phyloP scores from a whole-genome alignment of 228 moss, liverwort and hornwort genomes.

The Sphagnum fallax region DNA sequence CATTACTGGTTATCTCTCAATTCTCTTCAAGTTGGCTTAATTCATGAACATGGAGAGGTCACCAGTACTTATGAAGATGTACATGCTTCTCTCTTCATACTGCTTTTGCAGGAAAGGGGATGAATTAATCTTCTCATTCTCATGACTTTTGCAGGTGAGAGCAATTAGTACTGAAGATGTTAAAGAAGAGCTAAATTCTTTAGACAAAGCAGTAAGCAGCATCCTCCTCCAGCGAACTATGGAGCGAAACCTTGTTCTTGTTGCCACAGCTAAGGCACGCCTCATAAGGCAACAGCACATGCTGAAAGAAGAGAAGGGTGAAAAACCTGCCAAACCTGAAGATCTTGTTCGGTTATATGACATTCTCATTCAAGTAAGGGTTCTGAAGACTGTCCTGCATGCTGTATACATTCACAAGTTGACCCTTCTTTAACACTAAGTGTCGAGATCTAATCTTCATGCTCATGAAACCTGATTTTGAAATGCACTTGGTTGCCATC shows the following conservation, averaged over 20 bases:
- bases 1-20: no score
- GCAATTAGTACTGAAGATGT: slow-evolving; percentile 94
- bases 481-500: no score
- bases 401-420: background rate
- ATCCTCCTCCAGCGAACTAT: slow-evolving; percentile 82
- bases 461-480: no score
- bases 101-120: background rate
- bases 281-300: slow-evolving; percentile 74
- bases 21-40: no score
- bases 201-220: slow-evolving; percentile 86
- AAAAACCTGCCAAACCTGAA: slow-evolving; percentile 96
- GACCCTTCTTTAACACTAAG: background rate
- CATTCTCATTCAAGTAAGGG: slow-evolving; percentile 72
- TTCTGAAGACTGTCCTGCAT: background rate
- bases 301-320: slow-evolving; percentile 86
- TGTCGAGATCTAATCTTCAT: background rate
- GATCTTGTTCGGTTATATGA: slow-evolving; percentile 92
- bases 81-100: background rate
- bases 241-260: slow-evolving; percentile 76
- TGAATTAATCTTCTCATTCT: background rate
- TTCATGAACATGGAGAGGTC: no score
- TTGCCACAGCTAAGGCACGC: slow-evolving; percentile 67
- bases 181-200: slow-evolving; percentile 70
- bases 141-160: slow-evolving; percentile 36
- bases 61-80: no score